phyloP scores from a whole-genome alignment of 2,329 filamentous ascomycete genomes.

The Botryotinia convoluta region DNA sequence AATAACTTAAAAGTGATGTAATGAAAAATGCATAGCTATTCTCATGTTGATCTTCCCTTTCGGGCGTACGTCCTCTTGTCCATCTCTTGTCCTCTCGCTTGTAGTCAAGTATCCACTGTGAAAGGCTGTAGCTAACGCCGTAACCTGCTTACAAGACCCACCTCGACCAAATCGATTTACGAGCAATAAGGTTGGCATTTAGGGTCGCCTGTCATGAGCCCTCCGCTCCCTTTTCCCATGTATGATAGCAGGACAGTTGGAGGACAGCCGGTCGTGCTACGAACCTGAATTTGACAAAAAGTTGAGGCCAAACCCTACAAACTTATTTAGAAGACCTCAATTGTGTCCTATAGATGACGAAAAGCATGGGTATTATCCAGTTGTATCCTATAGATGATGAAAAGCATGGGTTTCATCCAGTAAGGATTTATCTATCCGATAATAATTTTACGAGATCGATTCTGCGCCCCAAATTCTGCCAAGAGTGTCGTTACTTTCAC shows the following conservation, averaged over 20 bases:
- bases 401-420: too few relatives aligned
- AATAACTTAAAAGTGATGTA: fast-evolving
- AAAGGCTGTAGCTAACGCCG: background rate
- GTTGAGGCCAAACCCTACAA: background rate
- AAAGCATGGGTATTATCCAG: background rate
- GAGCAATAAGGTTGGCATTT: background rate
- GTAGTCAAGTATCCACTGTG: background rate
- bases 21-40: background rate
- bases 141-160: background rate
- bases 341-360: background rate
- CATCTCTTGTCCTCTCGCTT: background rate
- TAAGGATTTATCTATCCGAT: too few relatives aligned
- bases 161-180: background rate
- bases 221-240: background rate
- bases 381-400: too few relatives aligned
- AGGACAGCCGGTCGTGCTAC: too few relatives aligned
- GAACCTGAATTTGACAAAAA: background rate
- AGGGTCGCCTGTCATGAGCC: background rate
- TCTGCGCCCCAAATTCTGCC: too few relatives aligned
- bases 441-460: background rate
- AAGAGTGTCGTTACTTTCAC: background rate
- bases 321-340: background rate
- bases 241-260: too few relatives aligned
- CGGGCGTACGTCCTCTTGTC: background rate
- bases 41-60: background rate